phyloP scores from a whole-genome alignment of 202 grass and related monocot species.

The Brachypodium distachyon region DNA sequence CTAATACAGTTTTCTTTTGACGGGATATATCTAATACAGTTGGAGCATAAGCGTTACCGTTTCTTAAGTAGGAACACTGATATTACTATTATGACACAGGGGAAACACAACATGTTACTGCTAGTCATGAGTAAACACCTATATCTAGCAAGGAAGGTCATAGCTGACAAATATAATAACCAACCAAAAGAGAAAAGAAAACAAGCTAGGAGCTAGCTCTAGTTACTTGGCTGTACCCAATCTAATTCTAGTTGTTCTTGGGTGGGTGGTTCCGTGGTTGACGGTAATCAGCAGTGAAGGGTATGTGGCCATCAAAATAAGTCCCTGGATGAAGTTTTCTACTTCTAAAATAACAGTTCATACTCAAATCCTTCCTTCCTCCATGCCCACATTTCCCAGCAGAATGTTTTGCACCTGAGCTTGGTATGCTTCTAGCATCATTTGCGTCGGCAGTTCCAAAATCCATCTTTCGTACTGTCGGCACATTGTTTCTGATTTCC shows the following conservation, averaged over 20 bases:
- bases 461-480: slow-evolving; percentile 12
- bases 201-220: background rate
- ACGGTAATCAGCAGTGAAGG: slow-evolving; percentile 56
- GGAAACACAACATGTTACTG: background rate
- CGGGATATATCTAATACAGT: background rate
- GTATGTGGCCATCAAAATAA: slow-evolving; percentile 42
- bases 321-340: slow-evolving; percentile 22
- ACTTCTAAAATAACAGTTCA: slow-evolving; percentile 34
- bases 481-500: background rate
- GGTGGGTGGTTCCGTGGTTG: slow-evolving; percentile 40
- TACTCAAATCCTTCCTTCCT: slow-evolving; percentile 31
- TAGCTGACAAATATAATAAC: slow-evolving; percentile 22
- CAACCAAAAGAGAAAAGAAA: slow-evolving; percentile 1
- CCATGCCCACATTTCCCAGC: slow-evolving; percentile 37
- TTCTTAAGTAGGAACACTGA: background rate
- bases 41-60: background rate
- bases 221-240: slow-evolving; percentile 22
- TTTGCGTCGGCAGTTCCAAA: slow-evolving; percentile 1
- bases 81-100: background rate
- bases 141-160: slow-evolving; percentile 26
- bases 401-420: slow-evolving; percentile 47
- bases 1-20: no score
- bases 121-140: slow-evolving; percentile 25
- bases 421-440: slow-evolving; percentile 16
- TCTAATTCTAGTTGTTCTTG: slow-evolving; percentile 61